Percentiles rank a stretch among this genome's conserved stretches.
These are phyloP conservation scores for Scheffersomyces titani DNA, from an alignment of 1,139 yeast genomes.

Conservation along the genomic window DNA sequence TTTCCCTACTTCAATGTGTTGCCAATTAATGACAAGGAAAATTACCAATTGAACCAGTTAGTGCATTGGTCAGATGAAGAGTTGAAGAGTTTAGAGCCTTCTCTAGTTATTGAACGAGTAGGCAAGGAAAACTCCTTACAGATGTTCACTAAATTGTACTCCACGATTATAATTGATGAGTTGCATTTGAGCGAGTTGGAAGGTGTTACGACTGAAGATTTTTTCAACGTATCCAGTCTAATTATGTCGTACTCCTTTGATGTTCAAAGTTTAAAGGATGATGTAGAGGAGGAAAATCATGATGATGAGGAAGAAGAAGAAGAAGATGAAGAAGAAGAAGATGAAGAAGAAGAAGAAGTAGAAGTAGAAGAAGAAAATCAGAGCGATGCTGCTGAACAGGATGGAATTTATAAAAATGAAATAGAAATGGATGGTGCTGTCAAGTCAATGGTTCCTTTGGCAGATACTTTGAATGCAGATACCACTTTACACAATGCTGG, in stretches of 20 bases:
- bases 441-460: constrained; percentile 91
- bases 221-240: constrained; percentile 66
- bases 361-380: constrained; percentile 11
- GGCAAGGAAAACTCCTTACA: constrained; percentile 69
- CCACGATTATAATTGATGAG: constrained; percentile 21
- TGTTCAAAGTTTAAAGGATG: constrained; percentile 25
- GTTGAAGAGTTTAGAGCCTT: constrained; percentile 59
- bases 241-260: constrained; percentile 51
- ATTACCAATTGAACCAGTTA: constrained; percentile 57
- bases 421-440: constrained; percentile 43
- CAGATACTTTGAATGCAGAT: constrained; percentile 88
- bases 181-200: constrained; percentile 25
- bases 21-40: constrained; percentile 46
- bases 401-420: constrained; percentile 5
- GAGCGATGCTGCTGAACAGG: constrained; percentile 1
- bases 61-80: constrained; percentile 76
- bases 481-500: constrained; percentile 78
- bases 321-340: constrained; percentile 17
- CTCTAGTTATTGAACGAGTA: constrained; percentile 65
- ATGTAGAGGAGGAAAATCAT: constrained; percentile 17
- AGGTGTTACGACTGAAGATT: constrained; percentile 52
- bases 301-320: constrained; percentile 11
- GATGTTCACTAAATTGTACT: constrained; percentile 47
- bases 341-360: constrained; percentile 17
- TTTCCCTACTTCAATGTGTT: constrained; percentile 66